These are phyloP conservation scores for Cystofilobasidium bisporidii DNA, from an alignment of 768 basidiomycete genomes.

Conservation along the genomic window DNA sequence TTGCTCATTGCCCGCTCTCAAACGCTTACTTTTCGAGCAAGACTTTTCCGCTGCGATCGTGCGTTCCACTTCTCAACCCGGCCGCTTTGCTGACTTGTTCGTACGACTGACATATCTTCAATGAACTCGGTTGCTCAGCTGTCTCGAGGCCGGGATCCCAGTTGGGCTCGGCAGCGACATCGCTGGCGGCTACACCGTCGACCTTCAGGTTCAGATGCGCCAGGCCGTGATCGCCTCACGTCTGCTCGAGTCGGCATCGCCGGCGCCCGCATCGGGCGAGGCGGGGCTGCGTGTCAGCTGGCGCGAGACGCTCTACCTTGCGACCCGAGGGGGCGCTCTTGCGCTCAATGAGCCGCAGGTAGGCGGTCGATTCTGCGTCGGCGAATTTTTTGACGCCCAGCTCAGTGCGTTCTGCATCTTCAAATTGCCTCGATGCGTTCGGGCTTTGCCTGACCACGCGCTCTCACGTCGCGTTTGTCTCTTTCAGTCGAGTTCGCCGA, in stretches of 20 bases:
- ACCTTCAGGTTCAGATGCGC: conserved; percentile 71
- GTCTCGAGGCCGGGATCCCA: conserved; percentile 52
- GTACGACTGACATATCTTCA: too few relatives aligned
- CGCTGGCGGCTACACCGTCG: conserved; percentile 72
- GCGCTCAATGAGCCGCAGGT: conserved; percentile 51
- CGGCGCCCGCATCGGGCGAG: conserved; percentile 29
- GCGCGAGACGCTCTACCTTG: conserved; percentile 71
- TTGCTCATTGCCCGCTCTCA: conserved; percentile 82
- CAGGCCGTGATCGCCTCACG: conserved; percentile 63
- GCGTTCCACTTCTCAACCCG: too few relatives aligned
- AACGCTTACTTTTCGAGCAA: conserved; percentile 68
- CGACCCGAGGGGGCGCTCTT: conserved; percentile 65
- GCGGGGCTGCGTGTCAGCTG: conserved; percentile 55
- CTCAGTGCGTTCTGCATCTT: conserved; percentile 31
- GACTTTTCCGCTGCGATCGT: conserved; percentile 33
- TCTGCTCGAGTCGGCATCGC: conserved; percentile 53
- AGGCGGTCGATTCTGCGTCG: conserved; percentile 34
- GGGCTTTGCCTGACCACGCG: too few relatives aligned
- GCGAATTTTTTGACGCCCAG: conserved; percentile 40
- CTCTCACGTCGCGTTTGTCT: too few relatives aligned
- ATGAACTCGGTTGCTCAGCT: conserved; percentile 32
- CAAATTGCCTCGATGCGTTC: too few relatives aligned
- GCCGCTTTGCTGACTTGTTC: too few relatives aligned
- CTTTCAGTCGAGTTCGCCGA: conserved; percentile 49
- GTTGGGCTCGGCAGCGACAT: conserved; percentile 79